phyloP scores from a whole-genome alignment of 31 red algal genomes.

The Porphyra umbilicalis region DNA sequence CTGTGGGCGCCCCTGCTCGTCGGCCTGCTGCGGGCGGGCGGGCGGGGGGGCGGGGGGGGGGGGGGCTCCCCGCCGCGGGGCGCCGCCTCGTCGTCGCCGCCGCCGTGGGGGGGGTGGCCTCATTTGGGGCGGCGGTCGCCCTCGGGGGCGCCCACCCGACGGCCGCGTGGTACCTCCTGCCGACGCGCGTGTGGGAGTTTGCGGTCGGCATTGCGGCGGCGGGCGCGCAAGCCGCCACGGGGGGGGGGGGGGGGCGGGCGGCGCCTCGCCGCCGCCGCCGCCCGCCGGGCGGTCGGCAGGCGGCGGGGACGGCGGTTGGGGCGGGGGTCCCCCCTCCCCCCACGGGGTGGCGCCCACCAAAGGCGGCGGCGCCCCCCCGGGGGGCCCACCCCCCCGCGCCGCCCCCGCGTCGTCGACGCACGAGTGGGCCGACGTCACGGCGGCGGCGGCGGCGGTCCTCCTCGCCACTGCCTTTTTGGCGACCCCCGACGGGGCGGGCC shows the following conservation, averaged over 20 bases:
- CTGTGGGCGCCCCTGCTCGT: conserved; percentile 25
- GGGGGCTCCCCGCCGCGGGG: not conserved
- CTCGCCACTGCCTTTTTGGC: not conserved
- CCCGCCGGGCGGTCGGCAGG: not conserved
- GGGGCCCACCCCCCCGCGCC: not conserved
- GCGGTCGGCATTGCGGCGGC: not conserved
- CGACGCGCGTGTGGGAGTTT: conserved; percentile 11
- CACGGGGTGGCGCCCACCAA: too few species aligned
- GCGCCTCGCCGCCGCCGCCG: not conserved
- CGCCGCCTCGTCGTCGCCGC: not conserved
- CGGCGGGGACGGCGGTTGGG: not conserved
- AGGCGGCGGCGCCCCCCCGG: not conserved
- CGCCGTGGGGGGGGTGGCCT: not conserved
- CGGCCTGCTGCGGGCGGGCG: not conserved
- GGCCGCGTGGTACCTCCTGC: not conserved
- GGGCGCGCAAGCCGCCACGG: too few species aligned
- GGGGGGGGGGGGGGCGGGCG: too few species aligned
- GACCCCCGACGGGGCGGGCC: not conserved
- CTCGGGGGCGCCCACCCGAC: not conserved
- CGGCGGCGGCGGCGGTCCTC: not conserved
- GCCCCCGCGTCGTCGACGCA: too few species aligned
- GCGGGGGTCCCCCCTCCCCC: too few species aligned
- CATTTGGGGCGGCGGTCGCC: not conserved
- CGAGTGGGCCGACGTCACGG: too few species aligned
- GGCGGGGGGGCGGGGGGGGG: not conserved